phyloP scores from a whole-genome alignment of 1,284 basidiomycete species.

The Pholiota adiposa region DNA sequence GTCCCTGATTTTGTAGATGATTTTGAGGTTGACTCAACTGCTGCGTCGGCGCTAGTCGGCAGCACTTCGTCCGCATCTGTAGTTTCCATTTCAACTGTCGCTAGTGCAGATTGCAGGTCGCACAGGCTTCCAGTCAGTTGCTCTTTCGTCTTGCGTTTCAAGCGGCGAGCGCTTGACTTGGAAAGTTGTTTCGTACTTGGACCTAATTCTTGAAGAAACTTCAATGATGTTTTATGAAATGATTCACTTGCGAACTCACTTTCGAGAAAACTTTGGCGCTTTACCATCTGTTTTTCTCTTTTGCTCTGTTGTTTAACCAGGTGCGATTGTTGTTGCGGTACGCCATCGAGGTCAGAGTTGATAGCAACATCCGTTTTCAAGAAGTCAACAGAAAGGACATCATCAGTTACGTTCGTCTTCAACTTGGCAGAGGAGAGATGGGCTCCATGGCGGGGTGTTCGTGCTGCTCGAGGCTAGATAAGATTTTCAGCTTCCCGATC shows the following conservation, averaged over 20 bases:
- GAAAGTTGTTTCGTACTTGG: conserved; percentile 64
- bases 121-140: conserved; percentile 65
- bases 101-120: conserved; percentile 62
- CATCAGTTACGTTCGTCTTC: conserved; percentile 5
- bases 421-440: conserved; percentile 26
- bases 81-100: conserved; percentile 47
- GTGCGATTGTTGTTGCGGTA: not conserved
- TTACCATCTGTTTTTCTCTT: conserved; percentile 70
- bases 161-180: conserved; percentile 71
- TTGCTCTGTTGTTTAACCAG: conserved; percentile 46
- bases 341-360: not conserved
- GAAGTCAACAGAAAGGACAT: conserved; percentile 9
- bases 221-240: not conserved
- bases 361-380: not conserved
- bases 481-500: not conserved
- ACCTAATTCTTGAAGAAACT: conserved; percentile 52
- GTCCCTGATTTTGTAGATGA: conserved; percentile 44
- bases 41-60: conserved; percentile 25
- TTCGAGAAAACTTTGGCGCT: conserved; percentile 70
- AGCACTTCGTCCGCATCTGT: conserved; percentile 10
- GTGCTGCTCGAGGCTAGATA: conserved; percentile 24
- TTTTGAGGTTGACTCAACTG: conserved; percentile 27
- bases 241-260: conserved; percentile 40
- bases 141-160: conserved; percentile 74
- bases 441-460: conserved; percentile 17